Conservation (phyloP, 345 rosid species). For the Cardiospermum halicacabum region DNA sequence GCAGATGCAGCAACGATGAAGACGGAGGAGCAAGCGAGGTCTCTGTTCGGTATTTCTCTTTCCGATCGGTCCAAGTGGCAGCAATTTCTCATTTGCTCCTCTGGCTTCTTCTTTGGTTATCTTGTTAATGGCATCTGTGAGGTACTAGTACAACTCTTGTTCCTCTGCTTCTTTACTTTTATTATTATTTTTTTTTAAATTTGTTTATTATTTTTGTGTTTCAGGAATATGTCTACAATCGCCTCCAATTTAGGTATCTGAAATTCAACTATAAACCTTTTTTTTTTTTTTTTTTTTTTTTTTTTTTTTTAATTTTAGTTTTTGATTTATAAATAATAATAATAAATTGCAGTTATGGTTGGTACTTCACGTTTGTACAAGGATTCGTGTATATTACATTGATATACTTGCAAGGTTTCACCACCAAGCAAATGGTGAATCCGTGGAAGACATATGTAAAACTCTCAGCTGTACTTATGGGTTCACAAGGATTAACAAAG, state of each 20-base stretch:
- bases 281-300: too few relatives aligned
- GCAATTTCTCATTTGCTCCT: constrained; percentile 81
- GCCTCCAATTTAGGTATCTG: constrained; percentile 86
- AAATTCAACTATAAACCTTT: too few relatives aligned
- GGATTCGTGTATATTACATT: constrained; percentile 72
- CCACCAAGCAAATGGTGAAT: constrained; percentile 78
- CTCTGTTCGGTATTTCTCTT: constrained; percentile 66
- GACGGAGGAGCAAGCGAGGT: constrained; percentile 55
- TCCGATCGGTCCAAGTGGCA: constrained; percentile 71
- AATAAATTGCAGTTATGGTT: constrained; percentile 82
- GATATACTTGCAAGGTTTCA: constrained; percentile 72
- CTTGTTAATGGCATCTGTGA: constrained; percentile 94
- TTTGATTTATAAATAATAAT: too few relatives aligned
- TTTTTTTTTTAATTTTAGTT: neutral
- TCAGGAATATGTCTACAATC: constrained; percentile 91
- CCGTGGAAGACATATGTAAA: constrained; percentile 83
- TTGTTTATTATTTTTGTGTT: constrained; percentile 13
- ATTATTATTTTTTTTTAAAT: neutral
- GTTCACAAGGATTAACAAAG: constrained; percentile 83
- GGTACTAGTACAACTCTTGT: constrained; percentile 40
- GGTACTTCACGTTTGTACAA: constrained; percentile 91
- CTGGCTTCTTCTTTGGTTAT: constrained; percentile 95
- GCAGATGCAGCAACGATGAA: too few relatives aligned
- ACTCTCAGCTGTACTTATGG: constrained; percentile 80
- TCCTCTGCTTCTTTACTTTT: neutral